Conservation (phyloP, 345 rosid genomes). For the Citrus sp. region DNA sequence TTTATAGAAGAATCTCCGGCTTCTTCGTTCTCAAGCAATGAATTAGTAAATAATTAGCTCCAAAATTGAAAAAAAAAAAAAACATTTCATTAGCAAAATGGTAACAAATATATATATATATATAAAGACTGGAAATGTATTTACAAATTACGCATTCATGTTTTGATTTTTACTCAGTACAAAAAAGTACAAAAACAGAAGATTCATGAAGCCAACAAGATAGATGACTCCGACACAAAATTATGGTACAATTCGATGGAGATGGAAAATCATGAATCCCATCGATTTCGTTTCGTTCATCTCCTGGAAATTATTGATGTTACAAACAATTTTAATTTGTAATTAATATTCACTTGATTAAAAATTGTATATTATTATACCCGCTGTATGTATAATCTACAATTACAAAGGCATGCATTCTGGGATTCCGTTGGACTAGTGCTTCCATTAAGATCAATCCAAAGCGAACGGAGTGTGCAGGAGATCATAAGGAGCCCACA, state of each 20-base stretch:
- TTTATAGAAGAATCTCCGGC: not conserved
- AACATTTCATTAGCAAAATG: not conserved
- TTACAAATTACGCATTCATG: not conserved
- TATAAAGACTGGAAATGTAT: not conserved
- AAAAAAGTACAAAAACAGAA: conserved; percentile 9
- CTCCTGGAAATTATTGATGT: not conserved
- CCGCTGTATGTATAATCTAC: conserved; percentile 23
- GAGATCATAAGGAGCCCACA: conserved; percentile 66
- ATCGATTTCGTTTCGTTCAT: not conserved
- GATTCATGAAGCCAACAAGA: conserved; percentile 15
- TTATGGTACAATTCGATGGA: conserved; percentile 4
- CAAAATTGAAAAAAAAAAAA: no score
- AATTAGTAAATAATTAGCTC: not conserved
- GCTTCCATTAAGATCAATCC: conserved; percentile 32
- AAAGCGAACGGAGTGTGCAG: conserved; percentile 49
- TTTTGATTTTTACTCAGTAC: not conserved
- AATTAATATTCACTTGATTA: not conserved
- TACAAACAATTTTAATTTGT: not conserved
- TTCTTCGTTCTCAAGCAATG: not conserved
- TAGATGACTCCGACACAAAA: conserved; percentile 17
- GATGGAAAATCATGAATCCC: conserved; percentile 8
- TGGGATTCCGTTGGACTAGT: no score
- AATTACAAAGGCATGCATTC: not conserved
- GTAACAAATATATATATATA: not conserved
- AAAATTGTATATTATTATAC: not conserved